phyloP scores from a whole-genome alignment of 306 rosid genomes.

The Clitoria ternatea region DNA sequence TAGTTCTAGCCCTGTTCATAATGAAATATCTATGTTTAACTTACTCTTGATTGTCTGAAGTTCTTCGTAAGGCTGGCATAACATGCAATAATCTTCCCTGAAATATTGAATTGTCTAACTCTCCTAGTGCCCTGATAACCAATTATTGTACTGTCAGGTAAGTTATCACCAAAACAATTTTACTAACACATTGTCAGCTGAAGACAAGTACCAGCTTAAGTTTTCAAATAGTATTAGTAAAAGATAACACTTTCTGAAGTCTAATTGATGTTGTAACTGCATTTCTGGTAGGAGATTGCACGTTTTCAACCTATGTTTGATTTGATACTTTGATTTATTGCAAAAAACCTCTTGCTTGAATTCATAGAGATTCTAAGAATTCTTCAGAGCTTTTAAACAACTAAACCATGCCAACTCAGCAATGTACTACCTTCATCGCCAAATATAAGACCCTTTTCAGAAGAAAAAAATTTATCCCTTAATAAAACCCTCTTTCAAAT shows the following conservation, averaged over 20 bases:
- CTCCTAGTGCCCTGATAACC: conserved; percentile 60
- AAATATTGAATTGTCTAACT: conserved; percentile 69
- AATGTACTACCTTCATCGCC: too few relatives aligned
- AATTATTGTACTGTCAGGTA: conserved; percentile 3
- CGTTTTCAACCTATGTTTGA: neutral
- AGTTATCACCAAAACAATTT: neutral
- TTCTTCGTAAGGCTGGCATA: conserved; percentile 66
- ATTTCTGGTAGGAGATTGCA: neutral
- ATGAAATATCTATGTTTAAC: conserved; percentile 19
- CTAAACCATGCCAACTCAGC: neutral
- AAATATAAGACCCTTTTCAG: too few relatives aligned
- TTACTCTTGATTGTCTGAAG: conserved; percentile 59
- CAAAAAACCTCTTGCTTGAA: neutral
- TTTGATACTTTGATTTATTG: too few relatives aligned
- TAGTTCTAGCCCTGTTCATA: neutral
- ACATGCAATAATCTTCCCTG: conserved; percentile 94
- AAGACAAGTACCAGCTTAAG: conserved; percentile 2
- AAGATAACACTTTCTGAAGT: neutral
- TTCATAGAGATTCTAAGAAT: neutral
- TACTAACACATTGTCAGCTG: neutral
- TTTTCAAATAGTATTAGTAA: neutral
- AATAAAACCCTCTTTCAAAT: too few relatives aligned
- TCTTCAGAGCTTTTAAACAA: neutral
- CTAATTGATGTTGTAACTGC: neutral
- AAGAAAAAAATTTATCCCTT: too few relatives aligned